Base-by-base conservation (phyloP, 2,329 filamentous ascomycete species). In the Colletotrichum scovillei region DNA sequence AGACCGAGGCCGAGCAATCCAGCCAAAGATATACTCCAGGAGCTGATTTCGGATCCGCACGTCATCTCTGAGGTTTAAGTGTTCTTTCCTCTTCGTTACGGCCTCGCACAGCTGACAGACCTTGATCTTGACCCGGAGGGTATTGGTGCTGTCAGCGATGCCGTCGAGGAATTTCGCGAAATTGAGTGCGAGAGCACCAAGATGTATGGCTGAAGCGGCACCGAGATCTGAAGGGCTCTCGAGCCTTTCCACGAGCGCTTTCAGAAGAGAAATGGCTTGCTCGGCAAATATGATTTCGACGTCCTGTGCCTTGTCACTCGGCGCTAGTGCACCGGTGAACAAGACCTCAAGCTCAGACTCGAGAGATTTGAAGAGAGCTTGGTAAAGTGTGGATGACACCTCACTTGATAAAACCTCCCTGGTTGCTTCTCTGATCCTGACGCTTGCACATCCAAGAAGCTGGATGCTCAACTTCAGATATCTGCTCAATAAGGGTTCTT, bases 11-110 rank as follows among this genome's bases (percentile, higher is more conserved):
- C 91, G 86, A 30, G 90, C 88, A 76, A 93, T 92, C 92, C 92
- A 93, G 72, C 89, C 87, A 74, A 92, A 92, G 46, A 93, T 89
- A 71, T 91, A 90, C 78, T 93, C 91, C 12, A 93, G 83, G 16
- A 93, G 83, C 77, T 93, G 91, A 75, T 93, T 93, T 66, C 92
- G 85, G 76, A 92, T 92, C 32, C 91, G 88, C 52, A 93, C 89
- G 78, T 93, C 92, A 76, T 93, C 91, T 63, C 92, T 87, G 12
- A 93, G 82, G 76, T 92, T 93, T 55, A 93, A 82, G 63, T 93
- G 88, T 77, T 93, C 91, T 77, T 92, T 93, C 75, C 91, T 88
- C 79, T 88, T 89, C 14, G 88, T 91, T 42, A 93, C 88, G 4
- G 88, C 88, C 76, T 93, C 92, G 72, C 88, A 92, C 8, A 93